Conservation (phyloP, 345 rosid genomes). For the Rhodomyrtus tomentosa region DNA sequence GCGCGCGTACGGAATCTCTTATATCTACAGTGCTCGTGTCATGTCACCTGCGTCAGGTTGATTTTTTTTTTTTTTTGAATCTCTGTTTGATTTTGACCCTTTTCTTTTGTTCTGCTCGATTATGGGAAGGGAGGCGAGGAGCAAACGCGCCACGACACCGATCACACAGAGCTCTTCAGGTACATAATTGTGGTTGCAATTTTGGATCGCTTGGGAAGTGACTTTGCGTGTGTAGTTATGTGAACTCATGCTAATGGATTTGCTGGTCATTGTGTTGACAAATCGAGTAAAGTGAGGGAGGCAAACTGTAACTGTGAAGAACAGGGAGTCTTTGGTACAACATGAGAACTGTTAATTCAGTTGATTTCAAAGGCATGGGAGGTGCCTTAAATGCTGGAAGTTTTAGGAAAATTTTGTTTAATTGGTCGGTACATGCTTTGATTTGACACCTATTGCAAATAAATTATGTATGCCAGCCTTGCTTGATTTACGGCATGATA, state of each 20-base stretch:
- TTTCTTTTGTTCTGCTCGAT: neutral
- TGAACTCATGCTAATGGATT: neutral
- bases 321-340: neutral
- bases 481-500: neutral
- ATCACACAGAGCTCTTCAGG: constrained; percentile 91
- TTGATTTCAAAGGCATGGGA: neutral
- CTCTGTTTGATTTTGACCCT: neutral
- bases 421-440: neutral
- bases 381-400: neutral
- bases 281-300: neutral
- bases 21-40: neutral
- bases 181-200: constrained; percentile 1
- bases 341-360: neutral
- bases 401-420: neutral
- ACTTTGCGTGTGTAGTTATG: neutral
- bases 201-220: neutral
- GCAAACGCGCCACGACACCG: constrained; percentile 72
- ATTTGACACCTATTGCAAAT: neutral
- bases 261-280: neutral
- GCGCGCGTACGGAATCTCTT: neutral
- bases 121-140: constrained; percentile 73
- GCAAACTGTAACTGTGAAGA: neutral
- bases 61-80: neutral
- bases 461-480: neutral
- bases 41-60: neutral